Base-by-base conservation (phyloP, 305 asterid genomes). In the Lippia alba region DNA sequence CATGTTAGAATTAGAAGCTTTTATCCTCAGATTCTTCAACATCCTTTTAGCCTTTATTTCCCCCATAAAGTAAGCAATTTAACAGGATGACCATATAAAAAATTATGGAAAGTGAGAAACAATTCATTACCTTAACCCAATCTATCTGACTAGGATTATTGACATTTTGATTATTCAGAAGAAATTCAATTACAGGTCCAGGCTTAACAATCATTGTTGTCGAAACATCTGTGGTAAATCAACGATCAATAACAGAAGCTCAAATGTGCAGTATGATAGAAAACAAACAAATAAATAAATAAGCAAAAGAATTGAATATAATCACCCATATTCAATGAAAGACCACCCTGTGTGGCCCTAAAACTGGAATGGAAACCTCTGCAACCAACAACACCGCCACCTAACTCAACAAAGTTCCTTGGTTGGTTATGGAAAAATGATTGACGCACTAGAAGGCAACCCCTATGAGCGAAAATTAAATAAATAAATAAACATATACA, bases 191-290 rank as follows among this genome's bases (percentile, higher is more conserved):
- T 5, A 90, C 88, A 2, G 89, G 87, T 1, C 97, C 96, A 4
- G 97, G 93, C 74, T 76, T 63, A 7, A 88, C 87, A 16, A 83
- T 88, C 96, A 90, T 88, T 1, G 96, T 90, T n/a, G 96, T 90
- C 3, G 96, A 86, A 40, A 82, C 90, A 66, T 90, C 97, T 90
- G 75, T 50, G 32, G 45, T 66, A 36, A 19, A 46, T 61, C 17
- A 20, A 4, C 4, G 36, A 19, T 49, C 58, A 19, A 3, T 11
- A 32, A 16, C 10, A 61, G 12, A 34, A 50, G 12, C 39, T 8
- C 34, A 72, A 20, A 56, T 41, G 56, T 7, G 67, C 15, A 12
- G 14, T 39, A 39, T 39, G 45, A 9, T 1, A 6, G 14, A 44
- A 44, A 44, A 44, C 49, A 44, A 44, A 44, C 49, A 44, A 44